Base-by-base conservation (phyloP, 768 basidiomycete genomes). In the Rickenella mellea region DNA sequence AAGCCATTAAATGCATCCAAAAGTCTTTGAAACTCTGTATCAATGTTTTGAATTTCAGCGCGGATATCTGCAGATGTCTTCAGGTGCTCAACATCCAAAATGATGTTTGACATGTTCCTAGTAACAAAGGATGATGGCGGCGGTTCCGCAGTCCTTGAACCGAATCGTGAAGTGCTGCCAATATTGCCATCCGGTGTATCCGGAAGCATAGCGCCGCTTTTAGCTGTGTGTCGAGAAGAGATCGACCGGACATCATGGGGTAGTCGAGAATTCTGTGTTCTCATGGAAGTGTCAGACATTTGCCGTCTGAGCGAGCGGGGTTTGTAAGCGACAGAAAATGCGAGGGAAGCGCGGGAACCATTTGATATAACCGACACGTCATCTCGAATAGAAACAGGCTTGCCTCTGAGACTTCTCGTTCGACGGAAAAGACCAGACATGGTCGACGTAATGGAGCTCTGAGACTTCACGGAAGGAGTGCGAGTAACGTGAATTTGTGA, bases 1-100 rank as follows among this genome's bases (percentile, higher is more conserved):
- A 88, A 65, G 7, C 85, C 83, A 50, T 76, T 83, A 57, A 88
- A 88, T 3, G 84, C 83, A 53, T 88, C 85, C 60, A 86, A 70
- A 35, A 88, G 59, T 38, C 80, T 67, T 47, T 71, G 69, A 5
- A 73, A 76, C 55, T 89, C 85, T 25, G 77, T 76, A 55, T 87
- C 83, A 31, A 89, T 74, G 5, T 68, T 59, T 45, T 70, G 63
- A 31, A 89, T 82, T 51, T 87, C 80, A 33, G 71, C 64, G 28
- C 71, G 75, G 41, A 88, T 77, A 28, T 80, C 70, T 47, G 71
- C 67, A 44, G 74, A 69, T n/a, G 80, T 71, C 44, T 74, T 71
- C 43, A 76, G 59, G 40, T 64, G 67, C 2, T 79, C 74, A 39
- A 80, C 77, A 43, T 78, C 76, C 39, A 71, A 63, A 35, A 71